These are phyloP conservation scores for Leptographium flavum DNA, from an alignment of 2,329 filamentous ascomycete genomes.

Conservation along the genomic window DNA sequence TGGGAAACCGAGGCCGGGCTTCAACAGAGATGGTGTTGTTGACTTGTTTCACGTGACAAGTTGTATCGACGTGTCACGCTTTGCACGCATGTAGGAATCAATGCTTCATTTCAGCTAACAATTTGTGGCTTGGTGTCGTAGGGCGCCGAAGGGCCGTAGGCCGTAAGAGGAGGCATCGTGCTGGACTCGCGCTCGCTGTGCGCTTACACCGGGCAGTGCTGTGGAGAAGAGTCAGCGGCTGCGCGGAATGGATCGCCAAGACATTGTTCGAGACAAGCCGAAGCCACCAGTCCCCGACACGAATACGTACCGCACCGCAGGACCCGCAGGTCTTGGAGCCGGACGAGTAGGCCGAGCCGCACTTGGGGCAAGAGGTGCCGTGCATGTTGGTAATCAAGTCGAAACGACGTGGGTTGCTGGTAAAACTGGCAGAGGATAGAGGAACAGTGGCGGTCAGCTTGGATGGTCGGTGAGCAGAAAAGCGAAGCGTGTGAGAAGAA, in stretches of 20 bases:
- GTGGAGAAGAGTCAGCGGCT: background rate
- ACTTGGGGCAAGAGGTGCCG: constrained; percentile 39
- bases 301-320: constrained; percentile 40
- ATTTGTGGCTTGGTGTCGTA: no score
- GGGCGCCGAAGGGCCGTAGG: no score
- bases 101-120: background rate
- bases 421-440: background rate
- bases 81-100: background rate
- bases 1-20: background rate
- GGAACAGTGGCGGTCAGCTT: background rate
- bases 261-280: no score
- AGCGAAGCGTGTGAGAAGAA: background rate
- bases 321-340: constrained; percentile 36
- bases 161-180: no score
- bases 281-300: no score
- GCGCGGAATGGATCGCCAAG: background rate
- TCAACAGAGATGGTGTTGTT: background rate
- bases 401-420: background rate
- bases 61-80: no score
- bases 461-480: background rate
- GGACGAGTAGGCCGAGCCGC: constrained; percentile 30
- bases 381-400: constrained; percentile 21
- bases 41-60: no score
- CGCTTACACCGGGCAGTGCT: constrained; percentile 3
- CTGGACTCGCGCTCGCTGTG: no score